Percentiles rank a stretch among this genome's conserved stretches.
Conservation (phyloP, 2,329 filamentous ascomycete genomes). For the Fusarium sp. region DNA sequence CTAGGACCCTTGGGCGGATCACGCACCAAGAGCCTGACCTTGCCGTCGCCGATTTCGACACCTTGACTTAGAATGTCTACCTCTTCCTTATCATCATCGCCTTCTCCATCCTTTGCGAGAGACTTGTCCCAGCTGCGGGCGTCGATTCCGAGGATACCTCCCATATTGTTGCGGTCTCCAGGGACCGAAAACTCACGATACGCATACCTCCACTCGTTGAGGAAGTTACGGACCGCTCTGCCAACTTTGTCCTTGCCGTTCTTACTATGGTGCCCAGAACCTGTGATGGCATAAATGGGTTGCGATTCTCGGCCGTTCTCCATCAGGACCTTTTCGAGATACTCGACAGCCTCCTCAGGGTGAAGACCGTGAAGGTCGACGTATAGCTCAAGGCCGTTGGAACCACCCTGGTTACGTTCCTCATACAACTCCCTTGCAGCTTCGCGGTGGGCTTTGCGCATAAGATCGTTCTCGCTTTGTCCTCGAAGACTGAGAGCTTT, state of each 20-base stretch:
- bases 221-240: constrained; percentile 88
- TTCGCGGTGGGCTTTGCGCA: constrained; percentile 96
- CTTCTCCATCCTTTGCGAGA: constrained; percentile 59
- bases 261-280: constrained; percentile 96
- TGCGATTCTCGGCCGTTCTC: constrained; percentile 79
- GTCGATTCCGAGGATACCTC: constrained; percentile 79
- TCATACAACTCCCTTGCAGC: constrained; percentile 93
- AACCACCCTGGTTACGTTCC: constrained; percentile 81
- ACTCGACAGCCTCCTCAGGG: constrained; percentile 95
- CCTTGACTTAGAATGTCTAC: constrained; percentile 72
- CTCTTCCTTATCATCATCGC: constrained; percentile 57
- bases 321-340: constrained; percentile 86
- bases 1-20: constrained; percentile 69
- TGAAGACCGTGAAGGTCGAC: constrained; percentile 98
- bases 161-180: constrained; percentile 85
- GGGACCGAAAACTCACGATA: constrained; percentile 97
- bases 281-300: constrained; percentile 94
- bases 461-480: constrained; percentile 95
- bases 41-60: constrained; percentile 75
- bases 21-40: constrained; percentile 72
- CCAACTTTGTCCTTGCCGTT: constrained; percentile 99
- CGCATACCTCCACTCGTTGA: constrained; percentile 95
- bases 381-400: constrained; percentile 78
- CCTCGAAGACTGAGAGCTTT: constrained; percentile 94
- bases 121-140: constrained; percentile 74